Conservation (phyloP, 2,329 filamentous ascomycete genomes). For the Beauveria scarabaeidicola region DNA sequence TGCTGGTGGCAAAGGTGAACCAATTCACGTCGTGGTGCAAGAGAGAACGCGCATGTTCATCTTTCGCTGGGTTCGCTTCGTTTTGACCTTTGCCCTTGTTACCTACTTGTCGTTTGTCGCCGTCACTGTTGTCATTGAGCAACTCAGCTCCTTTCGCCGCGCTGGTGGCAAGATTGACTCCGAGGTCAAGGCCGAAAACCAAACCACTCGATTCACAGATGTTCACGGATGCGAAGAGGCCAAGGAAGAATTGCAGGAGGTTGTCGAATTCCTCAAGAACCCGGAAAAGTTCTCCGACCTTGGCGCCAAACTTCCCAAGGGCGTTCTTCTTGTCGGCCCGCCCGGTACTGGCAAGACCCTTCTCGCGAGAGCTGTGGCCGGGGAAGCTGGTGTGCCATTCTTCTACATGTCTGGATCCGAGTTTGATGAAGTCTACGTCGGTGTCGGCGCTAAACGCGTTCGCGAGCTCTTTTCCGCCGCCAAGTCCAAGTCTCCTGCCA, state of each 20-base stretch:
- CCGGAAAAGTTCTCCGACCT: conserved; percentile 89
- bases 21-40: conserved; percentile 93
- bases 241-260: conserved; percentile 93
- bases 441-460: conserved; percentile 92
- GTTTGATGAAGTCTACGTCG: conserved; percentile 97
- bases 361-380: conserved; percentile 87
- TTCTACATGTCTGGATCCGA: conserved; percentile 99
- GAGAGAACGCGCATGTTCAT: conserved; percentile 71
- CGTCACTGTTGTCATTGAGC: conserved; percentile 76
- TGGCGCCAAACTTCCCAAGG: conserved; percentile 93
- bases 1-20: conserved; percentile 68
- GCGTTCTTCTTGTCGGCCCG: conserved; percentile 87
- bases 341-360: conserved; percentile 97
- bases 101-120: conserved; percentile 72
- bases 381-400: conserved; percentile 95
- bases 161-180: conserved; percentile 58
- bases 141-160: conserved; percentile 69
- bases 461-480: conserved; percentile 84
- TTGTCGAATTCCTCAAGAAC: conserved; percentile 92
- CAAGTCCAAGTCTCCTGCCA: conserved; percentile 77
- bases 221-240: conserved; percentile 97
- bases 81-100: conserved; percentile 68
- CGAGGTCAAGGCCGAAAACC: conserved; percentile 86
- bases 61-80: conserved; percentile 88
- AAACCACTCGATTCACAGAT: conserved; percentile 83